These are phyloP conservation scores for Tulasnella sp. DNA, from an alignment of 768 basidiomycete species.

Conservation along the genomic window DNA sequence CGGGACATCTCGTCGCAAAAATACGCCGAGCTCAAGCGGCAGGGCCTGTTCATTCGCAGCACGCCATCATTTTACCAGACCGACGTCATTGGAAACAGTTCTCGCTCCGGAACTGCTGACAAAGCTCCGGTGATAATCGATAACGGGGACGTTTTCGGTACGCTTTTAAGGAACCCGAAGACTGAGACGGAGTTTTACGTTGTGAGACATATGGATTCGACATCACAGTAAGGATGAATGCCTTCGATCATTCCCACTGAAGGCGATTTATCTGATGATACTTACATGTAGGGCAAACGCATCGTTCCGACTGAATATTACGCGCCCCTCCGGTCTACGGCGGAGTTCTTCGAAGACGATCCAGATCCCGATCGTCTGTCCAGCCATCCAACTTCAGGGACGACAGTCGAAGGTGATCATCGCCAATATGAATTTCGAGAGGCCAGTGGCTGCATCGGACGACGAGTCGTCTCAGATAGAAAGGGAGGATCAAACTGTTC, in stretches of 20 bases:
- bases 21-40: slow-evolving; percentile 65
- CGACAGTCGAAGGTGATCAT: slow-evolving; percentile 66
- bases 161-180: slow-evolving; percentile 58
- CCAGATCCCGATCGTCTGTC: slow-evolving; percentile 45
- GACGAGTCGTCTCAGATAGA: too few species aligned
- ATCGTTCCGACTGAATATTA: not conserved
- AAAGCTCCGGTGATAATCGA: slow-evolving; percentile 36
- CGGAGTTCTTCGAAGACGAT: slow-evolving; percentile 28
- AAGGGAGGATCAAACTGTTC: too few species aligned
- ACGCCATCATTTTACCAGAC: slow-evolving; percentile 75
- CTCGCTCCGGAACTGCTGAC: not conserved
- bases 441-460: slow-evolving; percentile 31
- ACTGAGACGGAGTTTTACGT: slow-evolving; percentile 58
- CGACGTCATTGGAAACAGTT: slow-evolving; percentile 53
- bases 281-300: not conserved
- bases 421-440: slow-evolving; percentile 52
- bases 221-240: slow-evolving; percentile 20
- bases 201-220: slow-evolving; percentile 54
- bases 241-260: not conserved
- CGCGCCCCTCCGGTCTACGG: not conserved
- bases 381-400: slow-evolving; percentile 49
- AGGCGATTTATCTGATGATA: too few species aligned
- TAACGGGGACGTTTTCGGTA: slow-evolving; percentile 46
- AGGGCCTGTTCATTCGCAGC: slow-evolving; percentile 68
- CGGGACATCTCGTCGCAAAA: slow-evolving; percentile 49